Evolutionary conservation across 352 stramenopile species (phyloP).

Genomic region (Phytophthora colocasiae): DNA sequence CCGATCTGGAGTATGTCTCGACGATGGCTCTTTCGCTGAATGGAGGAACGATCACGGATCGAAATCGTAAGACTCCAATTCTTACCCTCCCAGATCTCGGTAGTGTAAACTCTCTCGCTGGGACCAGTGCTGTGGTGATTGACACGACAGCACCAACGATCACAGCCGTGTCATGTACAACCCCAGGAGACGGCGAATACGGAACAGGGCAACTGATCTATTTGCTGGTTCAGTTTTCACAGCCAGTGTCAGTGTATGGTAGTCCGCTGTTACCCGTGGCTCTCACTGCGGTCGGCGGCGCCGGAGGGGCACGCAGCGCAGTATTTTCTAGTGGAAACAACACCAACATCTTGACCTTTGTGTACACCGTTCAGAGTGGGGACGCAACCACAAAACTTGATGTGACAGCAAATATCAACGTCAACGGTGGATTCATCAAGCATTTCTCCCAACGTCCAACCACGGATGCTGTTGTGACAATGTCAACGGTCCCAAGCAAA

Average conservation of each 20-base stretch:
- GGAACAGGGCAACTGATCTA: conserved; percentile 70
- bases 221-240: conserved; percentile 67
- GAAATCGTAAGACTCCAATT: conserved; percentile 62
- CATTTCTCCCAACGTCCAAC: conserved; percentile 73
- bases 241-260: conserved; percentile 71
- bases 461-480: conserved; percentile 57
- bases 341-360: conserved; percentile 68
- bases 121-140: conserved; percentile 66
- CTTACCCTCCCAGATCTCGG: conserved; percentile 62
- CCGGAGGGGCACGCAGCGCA: conserved; percentile 43
- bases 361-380: conserved; percentile 71
- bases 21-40: conserved; percentile 58
- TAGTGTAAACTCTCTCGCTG: conserved; percentile 50
- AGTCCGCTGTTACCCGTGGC: conserved; percentile 54
- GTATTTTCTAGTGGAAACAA: conserved; percentile 73
- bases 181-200: conserved; percentile 73
- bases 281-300: conserved; percentile 53
- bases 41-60: conserved; percentile 68
- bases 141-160: conserved; percentile 77
- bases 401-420: conserved; percentile 58
- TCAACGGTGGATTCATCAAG: conserved; percentile 77
- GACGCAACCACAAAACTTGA: conserved; percentile 60
- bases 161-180: conserved; percentile 51
- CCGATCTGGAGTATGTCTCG: conserved; percentile 72
- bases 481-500: conserved; percentile 53